A percentile compares a stretch with the other conserved stretches of the same genome.
phyloP scores from a whole-genome alignment of 2,329 filamentous ascomycete species.

The Cercospora berteroae region DNA sequence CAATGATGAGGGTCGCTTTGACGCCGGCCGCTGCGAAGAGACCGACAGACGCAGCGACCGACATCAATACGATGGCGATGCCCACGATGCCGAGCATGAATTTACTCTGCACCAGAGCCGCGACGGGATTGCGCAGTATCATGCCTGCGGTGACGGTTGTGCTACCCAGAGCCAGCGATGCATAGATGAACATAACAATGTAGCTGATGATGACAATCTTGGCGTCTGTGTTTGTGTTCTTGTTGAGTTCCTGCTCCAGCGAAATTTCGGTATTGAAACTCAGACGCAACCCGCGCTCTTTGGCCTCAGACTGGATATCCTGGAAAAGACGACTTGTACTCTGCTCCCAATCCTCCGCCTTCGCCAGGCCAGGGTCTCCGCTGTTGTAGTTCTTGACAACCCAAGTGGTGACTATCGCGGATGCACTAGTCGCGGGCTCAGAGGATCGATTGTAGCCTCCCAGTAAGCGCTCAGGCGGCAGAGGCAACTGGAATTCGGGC shows the following conservation, averaged over 20 bases:
- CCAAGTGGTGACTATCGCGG: constrained; percentile 88
- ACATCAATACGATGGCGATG: constrained; percentile 95
- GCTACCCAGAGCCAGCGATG: constrained; percentile 86
- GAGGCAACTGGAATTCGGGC: constrained; percentile 82
- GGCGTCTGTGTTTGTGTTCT: constrained; percentile 96
- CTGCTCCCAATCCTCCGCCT: constrained; percentile 86
- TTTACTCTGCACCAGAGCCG: constrained; percentile 90
- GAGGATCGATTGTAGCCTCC: constrained; percentile 70
- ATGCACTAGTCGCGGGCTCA: constrained; percentile 62
- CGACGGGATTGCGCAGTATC: constrained; percentile 75
- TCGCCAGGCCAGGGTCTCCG: constrained; percentile 65
- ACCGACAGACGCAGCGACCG: constrained; percentile 90
- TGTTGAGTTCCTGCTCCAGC: constrained; percentile 92
- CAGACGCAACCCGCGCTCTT: constrained; percentile 72
- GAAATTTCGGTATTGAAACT: constrained; percentile 97
- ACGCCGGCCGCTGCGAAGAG: constrained; percentile 88
- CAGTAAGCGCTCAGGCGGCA: constrained; percentile 80
- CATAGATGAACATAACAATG: constrained; percentile 97
- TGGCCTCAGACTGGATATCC: constrained; percentile 76
- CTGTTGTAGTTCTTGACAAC: constrained; percentile 84
- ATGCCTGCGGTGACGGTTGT: constrained; percentile 76
- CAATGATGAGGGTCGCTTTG: constrained; percentile 95
- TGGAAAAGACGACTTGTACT: constrained; percentile 71
- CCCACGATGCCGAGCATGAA: constrained; percentile 93
- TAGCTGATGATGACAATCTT: constrained; percentile 97